Conservation (phyloP, 192 early-diverging fungal species). For the Coemansia biformis region DNA sequence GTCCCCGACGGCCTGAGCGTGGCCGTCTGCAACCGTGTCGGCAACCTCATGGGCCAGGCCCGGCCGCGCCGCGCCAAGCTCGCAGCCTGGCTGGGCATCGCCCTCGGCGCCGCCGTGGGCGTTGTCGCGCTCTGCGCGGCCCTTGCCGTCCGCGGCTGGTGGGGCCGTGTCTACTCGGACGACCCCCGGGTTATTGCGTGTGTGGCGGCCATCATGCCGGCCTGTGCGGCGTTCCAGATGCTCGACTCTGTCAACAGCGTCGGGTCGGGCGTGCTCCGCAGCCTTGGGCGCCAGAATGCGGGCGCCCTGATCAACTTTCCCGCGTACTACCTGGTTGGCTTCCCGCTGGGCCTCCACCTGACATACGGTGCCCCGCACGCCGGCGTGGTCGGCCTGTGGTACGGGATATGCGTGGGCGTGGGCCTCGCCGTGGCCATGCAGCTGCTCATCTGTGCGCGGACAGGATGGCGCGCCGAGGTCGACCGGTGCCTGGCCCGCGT, state of each 20-base stretch:
- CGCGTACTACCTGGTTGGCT: conserved; percentile 54
- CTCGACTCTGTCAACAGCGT: conserved; percentile 59
- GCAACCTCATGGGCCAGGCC: conserved; percentile 50
- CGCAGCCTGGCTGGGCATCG: conserved; percentile 31
- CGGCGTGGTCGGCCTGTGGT: conserved; percentile 50
- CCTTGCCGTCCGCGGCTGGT: conserved; percentile 32
- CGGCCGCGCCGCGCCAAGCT: conserved; percentile 36
- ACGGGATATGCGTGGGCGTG: conserved; percentile 37
- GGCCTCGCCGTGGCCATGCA: conserved; percentile 33
- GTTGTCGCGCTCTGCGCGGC: conserved; percentile 18
- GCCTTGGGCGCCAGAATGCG: conserved; percentile 52
- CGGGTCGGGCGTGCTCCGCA: conserved; percentile 55
- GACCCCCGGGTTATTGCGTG: conserved; percentile 63
- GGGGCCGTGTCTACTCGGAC: conserved; percentile 58
- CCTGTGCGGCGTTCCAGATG: conserved; percentile 71
- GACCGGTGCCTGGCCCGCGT: conserved; percentile 36
- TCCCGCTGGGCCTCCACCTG: conserved; percentile 55
- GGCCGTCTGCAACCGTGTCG: conserved; percentile 53
- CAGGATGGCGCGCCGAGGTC: conserved; percentile 35
- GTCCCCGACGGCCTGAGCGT: conserved; percentile 55
- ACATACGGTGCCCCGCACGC: conserved; percentile 40
- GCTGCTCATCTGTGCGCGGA: conserved; percentile 22
- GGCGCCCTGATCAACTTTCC: conserved; percentile 54
- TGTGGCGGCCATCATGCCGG: conserved; percentile 70
- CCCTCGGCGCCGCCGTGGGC: conserved; percentile 11